phyloP scores from a whole-genome alignment of 2,329 filamentous ascomycete species.

The Botrytis hyacinthi region DNA sequence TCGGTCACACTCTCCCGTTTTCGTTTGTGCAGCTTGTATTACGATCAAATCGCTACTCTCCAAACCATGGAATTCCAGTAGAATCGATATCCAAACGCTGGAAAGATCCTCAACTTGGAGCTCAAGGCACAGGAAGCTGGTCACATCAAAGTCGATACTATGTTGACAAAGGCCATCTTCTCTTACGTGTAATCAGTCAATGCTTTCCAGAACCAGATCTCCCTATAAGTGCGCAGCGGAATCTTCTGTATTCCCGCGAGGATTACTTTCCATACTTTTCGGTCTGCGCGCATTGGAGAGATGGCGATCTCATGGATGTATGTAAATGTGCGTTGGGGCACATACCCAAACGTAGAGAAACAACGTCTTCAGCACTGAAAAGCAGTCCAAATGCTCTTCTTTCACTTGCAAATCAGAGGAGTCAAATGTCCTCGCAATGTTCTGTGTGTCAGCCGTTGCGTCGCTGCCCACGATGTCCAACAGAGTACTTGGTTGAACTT shows the following conservation, averaged over 20 bases:
- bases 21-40: conserved; percentile 57
- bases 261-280: conserved; percentile 63
- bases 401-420: conserved; percentile 33
- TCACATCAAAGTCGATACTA: conserved; percentile 54
- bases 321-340: conserved; percentile 61
- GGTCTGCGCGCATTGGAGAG: conserved; percentile 60
- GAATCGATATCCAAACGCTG: conserved; percentile 52
- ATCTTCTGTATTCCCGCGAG: conserved; percentile 57
- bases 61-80: conserved; percentile 47
- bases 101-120: conserved; percentile 39
- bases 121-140: conserved; percentile 47
- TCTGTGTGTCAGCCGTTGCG: conserved; percentile 56
- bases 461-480: conserved; percentile 59
- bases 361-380: conserved; percentile 38
- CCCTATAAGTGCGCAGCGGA: conserved; percentile 50
- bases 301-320: conserved; percentile 57
- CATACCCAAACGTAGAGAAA: conserved; percentile 48
- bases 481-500: conserved; percentile 60
- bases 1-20: conserved; percentile 55
- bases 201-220: conserved; percentile 52
- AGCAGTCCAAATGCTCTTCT: conserved; percentile 30
- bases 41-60: conserved; percentile 48
- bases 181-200: conserved; percentile 57
- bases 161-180: conserved; percentile 51
- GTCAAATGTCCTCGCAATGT: conserved; percentile 52